phyloP scores from a whole-genome alignment of 2,329 filamentous ascomycete genomes.

The Lachnellula suecica region DNA sequence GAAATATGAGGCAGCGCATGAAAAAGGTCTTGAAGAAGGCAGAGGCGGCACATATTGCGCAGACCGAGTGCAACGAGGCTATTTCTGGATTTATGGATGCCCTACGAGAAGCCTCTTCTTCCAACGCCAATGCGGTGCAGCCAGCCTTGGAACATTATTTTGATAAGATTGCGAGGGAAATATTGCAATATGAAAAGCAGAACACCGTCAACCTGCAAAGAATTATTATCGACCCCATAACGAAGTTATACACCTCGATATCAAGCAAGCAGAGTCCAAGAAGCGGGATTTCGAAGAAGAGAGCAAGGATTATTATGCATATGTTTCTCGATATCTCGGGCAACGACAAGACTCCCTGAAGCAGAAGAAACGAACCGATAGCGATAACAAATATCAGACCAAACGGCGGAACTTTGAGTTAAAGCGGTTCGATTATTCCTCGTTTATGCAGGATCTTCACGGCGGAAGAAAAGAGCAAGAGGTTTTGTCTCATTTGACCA shows the following conservation, averaged over 20 bases:
- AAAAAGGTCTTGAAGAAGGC: conserved; percentile 94
- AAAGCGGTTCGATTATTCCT: conserved; percentile 97
- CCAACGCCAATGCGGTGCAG: conserved; percentile 95
- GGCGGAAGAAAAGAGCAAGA: conserved; percentile 98
- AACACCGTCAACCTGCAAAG: conserved; percentile 85
- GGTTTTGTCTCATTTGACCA: conserved; percentile 89
- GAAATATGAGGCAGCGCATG: conserved; percentile 89
- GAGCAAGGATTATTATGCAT: conserved; percentile 97
- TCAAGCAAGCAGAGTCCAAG: conserved; percentile 96
- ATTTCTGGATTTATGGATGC: conserved; percentile 81
- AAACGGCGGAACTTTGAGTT: conserved; percentile 95
- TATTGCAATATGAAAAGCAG: conserved; percentile 80
- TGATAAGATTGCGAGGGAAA: conserved; percentile 91
- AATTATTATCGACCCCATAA: conserved; percentile 91
- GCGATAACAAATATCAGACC: conserved; percentile 92
- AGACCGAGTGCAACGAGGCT: conserved; percentile 82
- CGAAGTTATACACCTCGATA: conserved; percentile 89
- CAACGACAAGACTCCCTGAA: conserved; percentile 94
- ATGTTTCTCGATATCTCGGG: conserved; percentile 92
- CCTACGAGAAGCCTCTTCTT: conserved; percentile 80
- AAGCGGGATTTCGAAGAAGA: conserved; percentile 98
- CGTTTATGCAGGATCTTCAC: conserved; percentile 98
- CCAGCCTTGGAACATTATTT: conserved; percentile 98
- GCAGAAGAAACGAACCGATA: conserved; percentile 93
- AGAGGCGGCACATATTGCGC: conserved; percentile 81